These are phyloP conservation scores for Delonix regia DNA, from an alignment of 306 rosid species.

Conservation along the genomic window DNA sequence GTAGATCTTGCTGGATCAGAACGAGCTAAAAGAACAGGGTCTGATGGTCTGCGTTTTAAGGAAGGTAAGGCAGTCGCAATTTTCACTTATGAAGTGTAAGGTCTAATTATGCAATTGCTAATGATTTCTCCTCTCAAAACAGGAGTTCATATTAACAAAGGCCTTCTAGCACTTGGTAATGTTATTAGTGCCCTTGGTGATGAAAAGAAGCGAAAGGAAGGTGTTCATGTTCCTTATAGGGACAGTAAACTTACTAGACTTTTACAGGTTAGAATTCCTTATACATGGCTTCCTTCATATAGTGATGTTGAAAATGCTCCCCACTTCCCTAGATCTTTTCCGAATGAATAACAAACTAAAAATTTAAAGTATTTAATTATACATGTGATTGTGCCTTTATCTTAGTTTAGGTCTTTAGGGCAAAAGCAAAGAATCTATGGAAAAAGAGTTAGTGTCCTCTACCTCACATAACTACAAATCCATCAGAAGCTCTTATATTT, in stretches of 20 bases:
- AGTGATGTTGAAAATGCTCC: conserved; percentile 1
- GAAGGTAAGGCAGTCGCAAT: conserved; percentile 64
- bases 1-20: conserved; percentile 99
- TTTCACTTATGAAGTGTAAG: conserved; percentile 7
- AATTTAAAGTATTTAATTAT: neutral
- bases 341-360: neutral
- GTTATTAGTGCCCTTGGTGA: conserved; percentile 98
- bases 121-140: conserved; percentile 39
- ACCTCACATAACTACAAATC: conserved; percentile 13
- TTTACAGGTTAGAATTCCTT: conserved; percentile 71
- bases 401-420: neutral
- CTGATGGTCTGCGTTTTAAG: conserved; percentile 96
- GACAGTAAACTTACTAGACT: conserved; percentile 97
- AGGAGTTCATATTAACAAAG: conserved; percentile 97
- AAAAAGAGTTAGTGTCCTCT: neutral
- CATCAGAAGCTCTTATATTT: neutral
- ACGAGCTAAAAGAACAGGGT: conserved; percentile 96
- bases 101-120: conserved; percentile 14
- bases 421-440: neutral
- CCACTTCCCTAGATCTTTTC: neutral
- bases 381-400: neutral
- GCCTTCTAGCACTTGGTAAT: conserved; percentile 95
- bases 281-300: conserved; percentile 3
- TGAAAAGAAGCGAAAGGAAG: conserved; percentile 97
- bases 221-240: conserved; percentile 90